These are phyloP conservation scores for Plantago coronopus DNA, from an alignment of 305 asterid genomes.

Conservation along the genomic window DNA sequence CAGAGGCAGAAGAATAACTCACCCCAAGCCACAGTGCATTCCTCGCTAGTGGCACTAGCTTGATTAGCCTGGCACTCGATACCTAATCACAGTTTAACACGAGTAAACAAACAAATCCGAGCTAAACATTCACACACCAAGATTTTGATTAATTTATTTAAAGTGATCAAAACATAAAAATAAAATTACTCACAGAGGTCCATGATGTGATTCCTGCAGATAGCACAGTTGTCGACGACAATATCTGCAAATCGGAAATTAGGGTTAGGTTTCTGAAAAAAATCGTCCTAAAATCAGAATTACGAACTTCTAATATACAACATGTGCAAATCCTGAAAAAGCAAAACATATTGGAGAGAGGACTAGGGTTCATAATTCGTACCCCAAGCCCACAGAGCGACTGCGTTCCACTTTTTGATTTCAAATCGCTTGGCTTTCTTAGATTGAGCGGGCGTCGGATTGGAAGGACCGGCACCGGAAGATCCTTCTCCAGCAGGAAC, in stretches of 20 bases:
- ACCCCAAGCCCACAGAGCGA: constrained; percentile 98
- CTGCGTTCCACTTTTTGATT: constrained; percentile 96
- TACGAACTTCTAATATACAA: neutral
- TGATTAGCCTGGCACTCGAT: constrained; percentile 94
- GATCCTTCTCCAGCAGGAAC: constrained; percentile 66
- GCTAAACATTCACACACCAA: neutral
- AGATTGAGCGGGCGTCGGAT: constrained; percentile 25
- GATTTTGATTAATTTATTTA: too few species aligned
- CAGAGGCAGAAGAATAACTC: constrained; percentile 25
- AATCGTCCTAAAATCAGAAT: neutral
- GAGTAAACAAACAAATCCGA: constrained; percentile 15
- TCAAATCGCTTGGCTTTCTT: constrained; percentile 74
- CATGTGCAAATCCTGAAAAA: neutral
- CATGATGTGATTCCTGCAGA: constrained; percentile 94
- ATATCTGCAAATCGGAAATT: constrained; percentile 51
- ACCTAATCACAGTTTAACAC: constrained; percentile 37
- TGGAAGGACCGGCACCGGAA: constrained; percentile 52
- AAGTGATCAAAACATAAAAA: neutral
- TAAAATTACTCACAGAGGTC: constrained; percentile 70
- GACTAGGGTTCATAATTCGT: constrained; percentile 14
- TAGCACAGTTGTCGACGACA: constrained; percentile 92
- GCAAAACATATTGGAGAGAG: neutral
- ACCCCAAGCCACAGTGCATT: constrained; percentile 97
- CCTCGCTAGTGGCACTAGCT: constrained; percentile 92
- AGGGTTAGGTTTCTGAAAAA: neutral